Conservation (phyloP, 2,329 filamentous ascomycete genomes). For the Colletotrichum agaves region DNA sequence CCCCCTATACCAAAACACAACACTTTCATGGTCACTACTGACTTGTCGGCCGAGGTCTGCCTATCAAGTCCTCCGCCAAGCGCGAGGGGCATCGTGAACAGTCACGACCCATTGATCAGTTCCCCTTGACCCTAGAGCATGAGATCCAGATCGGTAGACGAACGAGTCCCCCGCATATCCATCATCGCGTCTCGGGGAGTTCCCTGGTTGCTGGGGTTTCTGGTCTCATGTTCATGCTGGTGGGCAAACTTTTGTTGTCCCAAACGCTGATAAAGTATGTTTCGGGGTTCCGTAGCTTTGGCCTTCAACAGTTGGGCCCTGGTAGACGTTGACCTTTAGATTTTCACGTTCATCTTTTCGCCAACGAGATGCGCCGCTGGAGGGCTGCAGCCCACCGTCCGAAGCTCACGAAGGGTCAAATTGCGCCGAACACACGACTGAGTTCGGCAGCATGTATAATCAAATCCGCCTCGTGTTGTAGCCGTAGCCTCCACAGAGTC, state of each 20-base stretch:
- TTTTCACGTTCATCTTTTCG: neutral
- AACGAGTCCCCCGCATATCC: neutral
- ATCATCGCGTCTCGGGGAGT: neutral
- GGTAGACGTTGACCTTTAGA: too few relatives aligned
- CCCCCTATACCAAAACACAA: neutral
- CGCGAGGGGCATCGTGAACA: constrained; percentile 3
- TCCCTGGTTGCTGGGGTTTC: neutral
- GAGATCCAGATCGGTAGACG: neutral
- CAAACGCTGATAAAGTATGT: too few relatives aligned
- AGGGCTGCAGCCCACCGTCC: constrained; percentile 2
- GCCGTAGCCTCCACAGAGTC: constrained; percentile 16
- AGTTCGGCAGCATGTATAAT: neutral
- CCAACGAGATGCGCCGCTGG: constrained; percentile 2
- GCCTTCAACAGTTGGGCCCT: too few relatives aligned
- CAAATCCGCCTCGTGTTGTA: constrained; percentile 32
- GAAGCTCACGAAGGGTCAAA: constrained; percentile 12
- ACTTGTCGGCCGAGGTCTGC: constrained; percentile 22
- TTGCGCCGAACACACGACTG: constrained; percentile 13
- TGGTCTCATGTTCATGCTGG: neutral
- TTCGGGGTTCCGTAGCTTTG: too few relatives aligned
- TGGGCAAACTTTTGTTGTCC: neutral
- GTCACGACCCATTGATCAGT: neutral
- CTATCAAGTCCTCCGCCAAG: constrained; percentile 9
- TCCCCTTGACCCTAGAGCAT: neutral
- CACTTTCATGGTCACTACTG: neutral